phyloP scores from a whole-genome alignment of 805 yeast genomes.

The Saturnispora halmiae region DNA sequence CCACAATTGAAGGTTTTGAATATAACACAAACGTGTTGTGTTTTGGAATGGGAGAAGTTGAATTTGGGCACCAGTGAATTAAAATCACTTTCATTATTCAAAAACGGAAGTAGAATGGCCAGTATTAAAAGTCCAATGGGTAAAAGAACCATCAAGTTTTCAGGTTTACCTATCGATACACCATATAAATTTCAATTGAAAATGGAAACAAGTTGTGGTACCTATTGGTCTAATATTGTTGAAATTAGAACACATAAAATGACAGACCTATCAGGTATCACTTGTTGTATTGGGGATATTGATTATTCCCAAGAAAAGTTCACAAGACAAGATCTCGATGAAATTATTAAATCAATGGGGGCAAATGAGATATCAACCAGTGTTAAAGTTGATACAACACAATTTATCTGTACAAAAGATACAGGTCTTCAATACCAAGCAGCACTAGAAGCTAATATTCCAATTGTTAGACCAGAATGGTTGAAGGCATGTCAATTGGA shows the following conservation, averaged over 20 bases:
- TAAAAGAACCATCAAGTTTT: slow-evolving; percentile 73
- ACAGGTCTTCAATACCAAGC: slow-evolving; percentile 57
- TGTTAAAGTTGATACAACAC: slow-evolving; percentile 88
- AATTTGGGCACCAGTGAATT: slow-evolving; percentile 76
- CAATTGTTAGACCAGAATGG: slow-evolving; percentile 96
- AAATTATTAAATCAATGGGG: slow-evolving; percentile 59
- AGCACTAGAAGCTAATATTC: slow-evolving; percentile 81
- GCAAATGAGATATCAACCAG: slow-evolving; percentile 68
- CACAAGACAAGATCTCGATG: slow-evolving; percentile 48
- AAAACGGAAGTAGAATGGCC: slow-evolving; percentile 66
- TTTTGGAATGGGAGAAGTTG: slow-evolving; percentile 86
- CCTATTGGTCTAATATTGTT: slow-evolving; percentile 55
- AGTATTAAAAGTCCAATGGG: slow-evolving; percentile 74
- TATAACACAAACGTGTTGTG: slow-evolving; percentile 90
- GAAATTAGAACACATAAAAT: slow-evolving; percentile 82
- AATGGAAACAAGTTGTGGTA: slow-evolving; percentile 87
- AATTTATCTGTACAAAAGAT: slow-evolving; percentile 69
- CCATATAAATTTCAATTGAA: slow-evolving; percentile 70
- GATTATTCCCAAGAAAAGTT: slow-evolving; percentile 42
- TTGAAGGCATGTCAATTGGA: slow-evolving; percentile 86
- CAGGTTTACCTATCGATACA: slow-evolving; percentile 86
- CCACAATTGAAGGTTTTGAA: slow-evolving; percentile 68
- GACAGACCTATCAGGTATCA: slow-evolving; percentile 92
- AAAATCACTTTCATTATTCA: slow-evolving; percentile 66
- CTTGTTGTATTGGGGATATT: slow-evolving; percentile 80